These are phyloP conservation scores for Neurospora crassa DNA, from an alignment of 2,329 filamentous ascomycete species.

Conservation along the genomic window DNA sequence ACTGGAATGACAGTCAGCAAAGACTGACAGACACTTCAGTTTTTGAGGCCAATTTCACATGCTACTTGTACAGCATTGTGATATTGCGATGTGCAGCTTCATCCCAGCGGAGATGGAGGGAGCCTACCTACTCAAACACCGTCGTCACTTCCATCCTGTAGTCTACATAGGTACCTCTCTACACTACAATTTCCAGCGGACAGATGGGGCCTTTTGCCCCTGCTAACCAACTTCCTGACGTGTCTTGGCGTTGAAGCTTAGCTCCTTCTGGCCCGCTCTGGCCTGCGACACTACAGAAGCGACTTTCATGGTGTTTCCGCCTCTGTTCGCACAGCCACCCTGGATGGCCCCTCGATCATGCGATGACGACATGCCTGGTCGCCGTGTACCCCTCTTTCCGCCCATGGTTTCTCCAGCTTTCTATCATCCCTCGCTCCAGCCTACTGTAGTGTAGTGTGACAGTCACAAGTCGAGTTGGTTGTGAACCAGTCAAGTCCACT, in stretches of 20 bases:
- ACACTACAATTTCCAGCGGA: constrained; percentile 24
- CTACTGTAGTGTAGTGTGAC: background rate
- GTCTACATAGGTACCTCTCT: no score
- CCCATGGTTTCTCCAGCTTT: background rate
- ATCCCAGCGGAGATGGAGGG: constrained; percentile 2
- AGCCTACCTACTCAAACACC: constrained; percentile 22
- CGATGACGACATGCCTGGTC: constrained; percentile 7
- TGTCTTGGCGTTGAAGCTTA: background rate
- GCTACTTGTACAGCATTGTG: no score
- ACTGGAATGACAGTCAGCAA: background rate
- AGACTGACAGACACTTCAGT: background rate
- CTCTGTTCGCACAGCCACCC: constrained; percentile 4
- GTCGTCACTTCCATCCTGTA: constrained; percentile 20
- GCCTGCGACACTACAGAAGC: background rate
- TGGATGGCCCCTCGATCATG: constrained; percentile 3
- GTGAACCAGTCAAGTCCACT: background rate
- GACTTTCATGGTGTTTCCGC: background rate
- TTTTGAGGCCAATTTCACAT: background rate
- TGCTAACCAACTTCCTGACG: background rate
- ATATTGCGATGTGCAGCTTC: background rate
- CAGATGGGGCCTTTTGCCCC: constrained; percentile 15
- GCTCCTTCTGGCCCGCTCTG: constrained; percentile 1
- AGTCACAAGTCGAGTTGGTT: background rate
- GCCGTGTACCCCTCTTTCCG: background rate
- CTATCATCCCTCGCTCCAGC: background rate